Evolutionary conservation across 768 basidiomycete genomes (phyloP).

Genomic region (Russula compacta): DNA sequence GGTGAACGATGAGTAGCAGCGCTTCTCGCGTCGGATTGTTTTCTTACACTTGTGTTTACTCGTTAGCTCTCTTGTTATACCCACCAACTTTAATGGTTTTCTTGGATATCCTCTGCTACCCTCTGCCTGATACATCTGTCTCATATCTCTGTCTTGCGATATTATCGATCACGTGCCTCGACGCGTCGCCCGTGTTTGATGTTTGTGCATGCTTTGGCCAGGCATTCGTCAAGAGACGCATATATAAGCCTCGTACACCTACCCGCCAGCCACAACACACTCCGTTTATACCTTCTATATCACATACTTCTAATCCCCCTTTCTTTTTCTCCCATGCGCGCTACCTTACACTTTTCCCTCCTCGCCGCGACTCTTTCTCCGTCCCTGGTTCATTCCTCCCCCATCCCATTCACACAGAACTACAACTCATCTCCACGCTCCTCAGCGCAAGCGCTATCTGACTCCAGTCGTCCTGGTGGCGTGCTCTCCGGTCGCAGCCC

Average conservation of each 20-base stretch:
- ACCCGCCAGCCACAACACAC: background rate
- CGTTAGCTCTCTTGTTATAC: constrained; percentile 4
- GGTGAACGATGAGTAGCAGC: constrained; percentile 35
- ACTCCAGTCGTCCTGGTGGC: constrained; percentile 15
- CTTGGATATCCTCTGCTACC: background rate
- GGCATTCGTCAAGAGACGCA: background rate
- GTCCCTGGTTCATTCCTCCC: constrained; percentile 17
- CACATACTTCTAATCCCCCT: constrained; percentile 9
- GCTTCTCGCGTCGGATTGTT: constrained; percentile 8
- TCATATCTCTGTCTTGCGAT: no score
- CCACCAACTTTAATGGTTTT: background rate
- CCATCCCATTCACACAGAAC: constrained; percentile 14
- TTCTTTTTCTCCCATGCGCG: constrained; percentile 13
- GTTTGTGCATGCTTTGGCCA: constrained; percentile 15
- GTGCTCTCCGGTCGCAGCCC: constrained; percentile 3
- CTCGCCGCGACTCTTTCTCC: constrained; percentile 21
- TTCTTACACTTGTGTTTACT: constrained; percentile 3
- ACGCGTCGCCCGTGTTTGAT: constrained; percentile 18
- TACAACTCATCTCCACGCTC: constrained; percentile 12
- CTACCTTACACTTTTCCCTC: constrained; percentile 18
- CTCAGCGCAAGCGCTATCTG: constrained; percentile 4
- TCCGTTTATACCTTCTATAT: background rate
- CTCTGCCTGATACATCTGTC: no score
- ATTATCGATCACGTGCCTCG: constrained; percentile 10
- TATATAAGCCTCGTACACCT: constrained; percentile 10